phyloP scores from a whole-genome alignment of 140 eudicot species.

The Eryngium alpinum region DNA sequence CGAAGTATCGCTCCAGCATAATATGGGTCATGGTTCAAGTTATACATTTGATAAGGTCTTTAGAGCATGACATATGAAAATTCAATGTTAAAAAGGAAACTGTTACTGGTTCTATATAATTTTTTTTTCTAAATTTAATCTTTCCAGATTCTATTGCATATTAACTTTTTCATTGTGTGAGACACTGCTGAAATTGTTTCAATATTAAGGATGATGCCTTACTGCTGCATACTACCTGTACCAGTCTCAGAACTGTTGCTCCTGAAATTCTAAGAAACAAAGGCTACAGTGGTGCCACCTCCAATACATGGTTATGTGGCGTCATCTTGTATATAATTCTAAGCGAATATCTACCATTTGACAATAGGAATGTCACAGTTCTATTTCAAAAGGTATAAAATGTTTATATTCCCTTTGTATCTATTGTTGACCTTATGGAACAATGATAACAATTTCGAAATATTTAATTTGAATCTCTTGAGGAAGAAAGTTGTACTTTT shows the following conservation, averaged over 20 bases:
- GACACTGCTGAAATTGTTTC: background rate
- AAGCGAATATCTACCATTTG: constrained; percentile 91
- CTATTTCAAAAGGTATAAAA: constrained; percentile 78
- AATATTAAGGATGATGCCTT: constrained; percentile 75
- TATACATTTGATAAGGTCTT: background rate
- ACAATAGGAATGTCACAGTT: constrained; percentile 89
- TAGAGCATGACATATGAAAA: background rate
- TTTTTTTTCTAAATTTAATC: constrained; percentile 35
- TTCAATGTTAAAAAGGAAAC: background rate
- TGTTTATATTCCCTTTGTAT: background rate
- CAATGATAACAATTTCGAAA: background rate
- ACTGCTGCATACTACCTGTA: constrained; percentile 85
- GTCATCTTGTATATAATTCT: constrained; percentile 82
- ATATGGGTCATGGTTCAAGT: constrained; percentile 99
- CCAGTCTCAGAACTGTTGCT: constrained; percentile 97
- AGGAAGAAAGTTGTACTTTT: constrained; percentile 55
- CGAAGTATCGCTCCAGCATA: constrained; percentile 98
- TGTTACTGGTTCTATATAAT: background rate
- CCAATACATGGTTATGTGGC: constrained; percentile 98
- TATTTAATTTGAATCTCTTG: constrained; percentile 19
- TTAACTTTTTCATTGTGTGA: background rate
- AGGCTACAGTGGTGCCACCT: constrained; percentile 86
- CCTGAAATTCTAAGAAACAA: constrained; percentile 79
- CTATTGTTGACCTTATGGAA: background rate
- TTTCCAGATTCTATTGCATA: background rate